Evolutionary conservation across 2,329 filamentous ascomycete genomes (phyloP), one percentile per base, ranked within the genome.

Genomic region (Aspergillus sclerotialis): DNA sequence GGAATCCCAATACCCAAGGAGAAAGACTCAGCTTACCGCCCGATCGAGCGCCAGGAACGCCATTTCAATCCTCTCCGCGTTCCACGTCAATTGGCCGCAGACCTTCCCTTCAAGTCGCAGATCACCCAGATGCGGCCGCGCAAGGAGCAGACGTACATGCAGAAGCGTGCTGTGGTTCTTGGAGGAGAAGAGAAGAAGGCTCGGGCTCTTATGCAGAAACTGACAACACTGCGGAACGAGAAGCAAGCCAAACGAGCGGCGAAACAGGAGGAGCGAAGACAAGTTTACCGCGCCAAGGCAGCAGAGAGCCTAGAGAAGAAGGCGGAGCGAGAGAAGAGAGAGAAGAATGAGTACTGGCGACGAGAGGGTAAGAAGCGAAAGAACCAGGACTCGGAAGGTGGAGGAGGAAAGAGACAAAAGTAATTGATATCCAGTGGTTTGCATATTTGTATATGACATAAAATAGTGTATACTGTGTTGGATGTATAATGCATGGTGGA

Each of bases 31-130:
- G 78, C 84, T 38, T 98, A 98, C 73, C 81, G 81, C 35, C 65
- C 69, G 21, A 65, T 81, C 31, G 75, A 74, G 38, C 62, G 68
- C 16, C 58, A 71, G 39, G 73, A 73, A 6, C 77, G 85, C 19
- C 80, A 85, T 65, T 92, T 92, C 70, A 90, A 92, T 63, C 73
- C 74, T 17, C 57, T 71, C 15, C 64, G 67, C 7, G 67, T 71
- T 11, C 68, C 68, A 5, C 58, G 60, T 23, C 59, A 67, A 41
- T 56, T 71, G 23, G 87, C 88, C 32, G 82, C 87, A 10, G 78
- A 86, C 5, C 76, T 98, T 7, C 92, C 92, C 4, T 98, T 84
- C 77, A 90, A 89, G 59, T 89, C 84, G 9, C 92, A 98, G 61
- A 89, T 94, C 53, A 76, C 82, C 14, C 70, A 79, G 57, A 90